phyloP scores from a whole-genome alignment of 768 basidiomycete species.

The Sporobolomyces pararoseus region DNA sequence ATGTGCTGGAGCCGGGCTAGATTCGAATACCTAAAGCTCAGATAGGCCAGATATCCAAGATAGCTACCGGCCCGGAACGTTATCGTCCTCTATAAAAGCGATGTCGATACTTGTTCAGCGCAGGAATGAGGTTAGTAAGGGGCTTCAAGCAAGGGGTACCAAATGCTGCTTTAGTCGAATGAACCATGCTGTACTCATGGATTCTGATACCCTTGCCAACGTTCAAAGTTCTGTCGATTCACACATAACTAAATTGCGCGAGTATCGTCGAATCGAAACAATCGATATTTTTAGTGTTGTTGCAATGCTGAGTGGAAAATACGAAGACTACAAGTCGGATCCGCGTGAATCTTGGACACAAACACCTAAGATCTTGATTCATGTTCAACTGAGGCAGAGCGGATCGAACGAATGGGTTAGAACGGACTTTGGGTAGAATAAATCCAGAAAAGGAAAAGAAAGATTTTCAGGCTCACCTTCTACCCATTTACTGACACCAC shows the following conservation, averaged over 20 bases:
- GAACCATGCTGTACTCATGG: too few species aligned
- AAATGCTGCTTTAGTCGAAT: too few species aligned
- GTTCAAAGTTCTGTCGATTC: too few species aligned
- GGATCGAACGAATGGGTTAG: neutral
- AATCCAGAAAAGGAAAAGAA: neutral
- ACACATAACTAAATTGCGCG: too few species aligned
- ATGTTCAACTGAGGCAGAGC: slow-evolving; percentile 8
- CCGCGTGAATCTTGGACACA: neutral
- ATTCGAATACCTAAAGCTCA: neutral
- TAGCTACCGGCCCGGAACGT: too few species aligned
- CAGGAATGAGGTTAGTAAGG: neutral
- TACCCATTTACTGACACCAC: slow-evolving; percentile 19
- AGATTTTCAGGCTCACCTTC: slow-evolving; percentile 13
- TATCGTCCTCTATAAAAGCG: neutral
- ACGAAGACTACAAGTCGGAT: neutral
- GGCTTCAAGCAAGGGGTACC: too few species aligned
- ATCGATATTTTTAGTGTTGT: too few species aligned
- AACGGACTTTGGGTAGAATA: neutral
- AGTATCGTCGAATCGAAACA: too few species aligned
- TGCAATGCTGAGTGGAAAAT: slow-evolving; percentile 2
- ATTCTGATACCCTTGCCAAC: too few species aligned
- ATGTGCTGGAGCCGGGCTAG: neutral
- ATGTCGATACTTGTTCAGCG: neutral
- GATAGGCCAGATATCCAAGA: too few species aligned
- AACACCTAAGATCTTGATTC: slow-evolving; percentile 8